phyloP scores from a whole-genome alignment of 2,329 filamentous ascomycete species.

The Talaromyces rugulosus region DNA sequence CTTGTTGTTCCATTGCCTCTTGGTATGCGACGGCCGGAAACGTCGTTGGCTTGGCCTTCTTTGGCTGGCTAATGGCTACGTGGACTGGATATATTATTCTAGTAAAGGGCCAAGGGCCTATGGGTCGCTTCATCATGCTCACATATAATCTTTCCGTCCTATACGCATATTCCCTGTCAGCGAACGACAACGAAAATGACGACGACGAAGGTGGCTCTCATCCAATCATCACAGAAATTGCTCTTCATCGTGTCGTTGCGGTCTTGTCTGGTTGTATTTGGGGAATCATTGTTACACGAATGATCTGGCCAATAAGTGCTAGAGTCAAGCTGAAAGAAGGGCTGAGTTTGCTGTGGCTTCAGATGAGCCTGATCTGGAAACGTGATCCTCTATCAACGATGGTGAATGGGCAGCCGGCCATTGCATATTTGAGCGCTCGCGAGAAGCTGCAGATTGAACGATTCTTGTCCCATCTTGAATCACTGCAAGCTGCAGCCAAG shows the following conservation, averaged over 20 bases:
- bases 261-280: constrained; percentile 85
- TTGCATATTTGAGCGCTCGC: constrained; percentile 76
- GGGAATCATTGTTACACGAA: constrained; percentile 82
- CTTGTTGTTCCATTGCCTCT: constrained; percentile 66
- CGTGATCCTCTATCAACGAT: constrained; percentile 79
- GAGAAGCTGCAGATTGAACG: constrained; percentile 85
- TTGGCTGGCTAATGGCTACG: constrained; percentile 76
- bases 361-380: constrained; percentile 96
- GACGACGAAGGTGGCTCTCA: constrained; percentile 78
- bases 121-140: constrained; percentile 88
- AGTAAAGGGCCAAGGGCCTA: constrained; percentile 75
- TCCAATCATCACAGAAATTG: constrained; percentile 83
- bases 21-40: constrained; percentile 77
- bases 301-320: constrained; percentile 93
- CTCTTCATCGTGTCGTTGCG: constrained; percentile 78
- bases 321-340: constrained; percentile 84
- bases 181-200: constrained; percentile 74
- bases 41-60: constrained; percentile 67
- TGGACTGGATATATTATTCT: constrained; percentile 89
- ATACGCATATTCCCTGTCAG: constrained; percentile 86
- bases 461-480: constrained; percentile 69
- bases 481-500: constrained; percentile 66
- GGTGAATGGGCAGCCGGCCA: constrained; percentile 52
- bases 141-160: constrained; percentile 94
- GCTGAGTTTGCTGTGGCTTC: constrained; percentile 83